Conservation (phyloP, 345 rosid species). For the Streptanthus diversifolius region DNA sequence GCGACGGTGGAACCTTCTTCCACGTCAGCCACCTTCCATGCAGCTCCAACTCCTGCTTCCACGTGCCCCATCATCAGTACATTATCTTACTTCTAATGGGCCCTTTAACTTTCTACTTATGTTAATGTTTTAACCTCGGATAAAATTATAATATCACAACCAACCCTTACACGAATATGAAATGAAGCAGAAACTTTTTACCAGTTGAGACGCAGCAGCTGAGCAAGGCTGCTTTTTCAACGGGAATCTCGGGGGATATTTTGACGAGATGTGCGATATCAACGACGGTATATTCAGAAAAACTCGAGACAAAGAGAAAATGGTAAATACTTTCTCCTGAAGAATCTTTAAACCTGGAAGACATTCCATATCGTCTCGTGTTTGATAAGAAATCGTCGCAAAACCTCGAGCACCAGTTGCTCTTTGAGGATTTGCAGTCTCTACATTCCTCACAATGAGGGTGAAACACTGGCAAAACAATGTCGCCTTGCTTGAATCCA, state of each 20-base stretch:
- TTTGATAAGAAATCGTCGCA: fast-evolving
- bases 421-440: constrained; percentile 52
- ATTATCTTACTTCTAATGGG: background rate
- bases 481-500: constrained; percentile 53
- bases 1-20: constrained; percentile 63
- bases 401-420: constrained; percentile 49
- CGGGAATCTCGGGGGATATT: constrained; percentile 37
- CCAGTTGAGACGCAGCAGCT: constrained; percentile 68
- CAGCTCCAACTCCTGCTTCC: constrained; percentile 61
- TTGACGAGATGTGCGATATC: constrained; percentile 56
- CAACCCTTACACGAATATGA: background rate
- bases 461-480: constrained; percentile 54
- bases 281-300: constrained; percentile 64
- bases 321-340: constrained; percentile 54
- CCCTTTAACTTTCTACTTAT: background rate
- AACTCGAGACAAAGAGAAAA: constrained; percentile 58
- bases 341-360: constrained; percentile 47
- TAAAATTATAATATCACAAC: background rate
- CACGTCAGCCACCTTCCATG: constrained; percentile 57
- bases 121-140: background rate
- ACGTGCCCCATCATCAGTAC: background rate
- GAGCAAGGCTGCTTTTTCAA: constrained; percentile 54
- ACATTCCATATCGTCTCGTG: constrained; percentile 54
- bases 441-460: constrained; percentile 53
- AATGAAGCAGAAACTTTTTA: background rate